A percentile compares a stretch with the other conserved stretches of the same genome.
phyloP scores from a whole-genome alignment of 768 basidiomycete genomes.

The Naganishia randhawae region DNA sequence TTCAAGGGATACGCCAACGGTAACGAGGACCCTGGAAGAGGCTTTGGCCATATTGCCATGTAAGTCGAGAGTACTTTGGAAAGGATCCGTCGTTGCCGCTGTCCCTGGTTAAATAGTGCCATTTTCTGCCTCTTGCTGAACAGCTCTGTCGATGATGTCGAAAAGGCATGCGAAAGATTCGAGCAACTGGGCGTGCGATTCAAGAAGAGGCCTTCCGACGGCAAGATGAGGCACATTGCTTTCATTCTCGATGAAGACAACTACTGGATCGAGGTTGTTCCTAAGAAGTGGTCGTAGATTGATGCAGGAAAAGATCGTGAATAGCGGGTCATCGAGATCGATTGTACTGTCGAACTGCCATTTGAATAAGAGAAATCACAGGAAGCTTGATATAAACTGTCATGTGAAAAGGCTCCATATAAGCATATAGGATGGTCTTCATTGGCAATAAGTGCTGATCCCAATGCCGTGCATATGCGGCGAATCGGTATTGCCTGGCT shows the following conservation, averaged over 20 bases:
- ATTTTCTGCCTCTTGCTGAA: not conserved
- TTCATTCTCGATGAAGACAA: conserved; percentile 31
- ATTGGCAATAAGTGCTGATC: no score
- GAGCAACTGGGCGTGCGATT: conserved; percentile 74
- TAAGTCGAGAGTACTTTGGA: not conserved
- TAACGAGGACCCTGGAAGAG: conserved; percentile 73
- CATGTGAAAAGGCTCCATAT: no score
- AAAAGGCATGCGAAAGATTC: conserved; percentile 76
- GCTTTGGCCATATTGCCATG: conserved; percentile 85
- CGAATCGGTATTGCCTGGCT: no score
- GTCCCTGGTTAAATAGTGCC: not conserved
- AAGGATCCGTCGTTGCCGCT: not conserved
- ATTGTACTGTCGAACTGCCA: no score
- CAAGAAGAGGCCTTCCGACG: conserved; percentile 81
- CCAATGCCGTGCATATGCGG: no score
- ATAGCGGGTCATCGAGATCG: no score
- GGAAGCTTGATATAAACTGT: not conserved
- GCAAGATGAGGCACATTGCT: conserved; percentile 63
- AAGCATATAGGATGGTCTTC: no score
- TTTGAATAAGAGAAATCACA: not conserved
- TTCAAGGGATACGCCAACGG: conserved; percentile 83
- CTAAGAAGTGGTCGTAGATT: conserved; percentile 32
- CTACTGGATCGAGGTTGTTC: conserved; percentile 50
- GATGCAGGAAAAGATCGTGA: no score
- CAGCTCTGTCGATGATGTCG: conserved; percentile 68